Percentiles rank a stretch among this genome's conserved stretches.
Evolutionary conservation across 2,329 filamentous ascomycete genomes (phyloP).

Genomic region (Ceratocystis cacaofunesta): DNA sequence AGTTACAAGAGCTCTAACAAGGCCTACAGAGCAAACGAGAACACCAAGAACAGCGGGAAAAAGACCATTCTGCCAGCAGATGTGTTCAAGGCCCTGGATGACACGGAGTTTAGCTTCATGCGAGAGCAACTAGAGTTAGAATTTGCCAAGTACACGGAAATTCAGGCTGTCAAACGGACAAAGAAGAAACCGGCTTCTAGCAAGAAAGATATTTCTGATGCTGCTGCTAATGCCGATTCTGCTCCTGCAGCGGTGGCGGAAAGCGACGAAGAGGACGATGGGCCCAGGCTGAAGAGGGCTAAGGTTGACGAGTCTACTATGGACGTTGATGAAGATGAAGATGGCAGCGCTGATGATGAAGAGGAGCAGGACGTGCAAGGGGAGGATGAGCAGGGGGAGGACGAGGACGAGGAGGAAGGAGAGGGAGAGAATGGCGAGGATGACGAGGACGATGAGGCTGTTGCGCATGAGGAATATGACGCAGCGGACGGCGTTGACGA

Average conservation of each 20-base stretch:
- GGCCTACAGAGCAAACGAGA: conserved; percentile 51
- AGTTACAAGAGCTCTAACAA: neutral
- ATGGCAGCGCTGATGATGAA: conserved; percentile 35
- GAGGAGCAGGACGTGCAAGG: conserved; percentile 28
- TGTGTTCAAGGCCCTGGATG: conserved; percentile 62
- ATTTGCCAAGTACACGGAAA: conserved; percentile 60
- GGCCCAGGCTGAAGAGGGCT: conserved; percentile 28
- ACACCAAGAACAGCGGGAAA: conserved; percentile 50
- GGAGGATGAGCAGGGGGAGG: conserved; percentile 25
- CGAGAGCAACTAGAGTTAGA: conserved; percentile 55
- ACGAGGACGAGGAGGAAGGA: conserved; percentile 24
- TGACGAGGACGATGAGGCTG: conserved; percentile 29
- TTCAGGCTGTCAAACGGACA: conserved; percentile 60
- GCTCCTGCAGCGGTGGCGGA: conserved; percentile 22
- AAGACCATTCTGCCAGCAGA: conserved; percentile 66
- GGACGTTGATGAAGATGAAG: conserved; percentile 25
- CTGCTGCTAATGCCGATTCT: conserved; percentile 25
- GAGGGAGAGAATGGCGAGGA: conserved; percentile 31
- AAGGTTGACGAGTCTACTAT: conserved; percentile 30
- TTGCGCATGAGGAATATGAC: too few relatives aligned
- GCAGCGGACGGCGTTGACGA: conserved; percentile 28
- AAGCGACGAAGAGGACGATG: conserved; percentile 25
- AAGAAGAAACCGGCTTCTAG: conserved; percentile 53
- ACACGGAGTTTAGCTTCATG: conserved; percentile 62
- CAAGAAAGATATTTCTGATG: conserved; percentile 42